Evolutionary conservation across 2,329 filamentous ascomycete species (phyloP), one percentile per base, ranked within the genome.

Genomic region (Talaromyces rugulosus): DNA sequence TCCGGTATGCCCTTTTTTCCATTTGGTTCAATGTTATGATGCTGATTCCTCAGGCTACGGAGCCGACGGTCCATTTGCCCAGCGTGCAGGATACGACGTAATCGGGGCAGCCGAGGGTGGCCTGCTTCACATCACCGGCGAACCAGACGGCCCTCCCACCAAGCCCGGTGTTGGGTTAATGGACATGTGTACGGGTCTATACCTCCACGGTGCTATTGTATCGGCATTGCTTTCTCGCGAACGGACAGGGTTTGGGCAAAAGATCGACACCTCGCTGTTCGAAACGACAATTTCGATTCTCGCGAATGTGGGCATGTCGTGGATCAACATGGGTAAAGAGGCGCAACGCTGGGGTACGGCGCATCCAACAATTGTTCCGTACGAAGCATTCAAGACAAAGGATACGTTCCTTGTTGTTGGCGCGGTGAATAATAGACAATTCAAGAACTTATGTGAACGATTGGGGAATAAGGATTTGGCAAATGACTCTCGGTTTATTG

Each of bases 341-440:
- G 76, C 75, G 0, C 67, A 77, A 58, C 74, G 79, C 9, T 81
- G 75, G 71, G 80, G 80, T 4, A 79, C 77, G 5, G 76, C 72
- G 27, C 80, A 82, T 69, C 79, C 80, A 0, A 80, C 74, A 40
- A 77, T 81, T 34, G 80, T 79, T 11, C 80, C 80, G 1, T 83
- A 81, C 58, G 74, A 81, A 61, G 77, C 77, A 0, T 82, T 91
- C 74, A 83, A 86, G 69, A 91, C 89, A 4, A 85, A 83, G 60
- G 87, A 92, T 64, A 87, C 87, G n/a, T 85, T 87, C 62, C 82
- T 91, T 40, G 81, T 92, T 23, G 82, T 90, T 54, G 89, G 89
- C 4, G 88, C 88, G 31, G 88, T 87, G n/a, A 91, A 91, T 67
- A 87, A 90, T 70, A 82, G 85, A 5, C 80, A 91, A 1, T 92